Evolutionary conservation across 2,329 filamentous ascomycete genomes (phyloP), one percentile per base, ranked within the genome.

Genomic region (Neonectria neomacrospora): DNA sequence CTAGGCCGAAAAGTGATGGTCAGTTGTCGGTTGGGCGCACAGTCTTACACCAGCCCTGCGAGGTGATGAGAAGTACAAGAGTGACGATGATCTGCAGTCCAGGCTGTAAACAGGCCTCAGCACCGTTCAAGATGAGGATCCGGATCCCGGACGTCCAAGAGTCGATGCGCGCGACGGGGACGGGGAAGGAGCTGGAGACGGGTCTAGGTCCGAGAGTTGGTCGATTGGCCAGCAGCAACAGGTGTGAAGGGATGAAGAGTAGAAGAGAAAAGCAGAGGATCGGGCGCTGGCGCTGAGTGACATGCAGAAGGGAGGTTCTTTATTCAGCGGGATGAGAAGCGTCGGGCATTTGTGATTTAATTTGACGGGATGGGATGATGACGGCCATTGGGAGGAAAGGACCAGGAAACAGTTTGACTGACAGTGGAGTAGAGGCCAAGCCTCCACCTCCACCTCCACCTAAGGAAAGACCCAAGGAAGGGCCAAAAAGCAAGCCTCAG

Each of bases 371-470:
- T 42, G 45, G 16, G 55, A 30, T 58, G 55, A 39, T 34, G 47
- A 58, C n/a, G 37, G 26, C 39, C 47, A 28, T 37, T 47, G 53
- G 45, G 47, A 58, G 59, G 28, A 41, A 47, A 42, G 58, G 47
- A 34, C 47, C 37, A 20, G 52, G 32, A n/a, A 45, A n/a, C 34
- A 37, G 34, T n/a, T 37, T 26, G 23, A 26, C 23, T 37, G 16
- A 37, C 34, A 37, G 34, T 37, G 34, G 14, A n/a, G 34, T 37
- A 3, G 34, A 37, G 34, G 32, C 32, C 14, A 14, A 6, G 23
- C 23, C 23, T 26, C 23, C 23, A 26, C 23, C 23, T 26, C 32
- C n/a, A n/a, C n/a, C 32, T 34, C 32, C 32, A 34, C 32, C 32
- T 14, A 34, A 34, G 32, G 32, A 45, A 22, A 55, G 23, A 32